A percentile compares a stretch with the other conserved stretches of the same genome.
These are phyloP conservation scores for Clarkia xantiana DNA, from an alignment of 345 rosid genomes.

Conservation along the genomic window DNA sequence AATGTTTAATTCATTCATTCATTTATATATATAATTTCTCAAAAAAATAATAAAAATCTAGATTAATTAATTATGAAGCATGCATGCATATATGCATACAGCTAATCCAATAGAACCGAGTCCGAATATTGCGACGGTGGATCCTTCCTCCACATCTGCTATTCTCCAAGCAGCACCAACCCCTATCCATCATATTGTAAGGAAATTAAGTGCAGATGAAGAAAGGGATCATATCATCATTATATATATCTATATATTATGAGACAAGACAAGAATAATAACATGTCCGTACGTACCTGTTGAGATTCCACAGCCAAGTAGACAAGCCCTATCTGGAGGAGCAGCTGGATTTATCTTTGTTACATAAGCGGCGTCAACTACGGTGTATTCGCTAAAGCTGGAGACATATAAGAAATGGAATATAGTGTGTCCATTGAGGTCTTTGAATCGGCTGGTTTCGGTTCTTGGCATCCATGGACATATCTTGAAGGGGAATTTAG, in stretches of 20 bases:
- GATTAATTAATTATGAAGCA: background rate
- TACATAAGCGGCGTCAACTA: conserved; percentile 50
- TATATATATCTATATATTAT: no score
- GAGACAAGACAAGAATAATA: no score
- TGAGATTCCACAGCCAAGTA: conserved; percentile 76
- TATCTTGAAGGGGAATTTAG: conserved; percentile 46
- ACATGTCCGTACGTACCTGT: no score
- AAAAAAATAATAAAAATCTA: background rate
- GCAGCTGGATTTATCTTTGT: conserved; percentile 46
- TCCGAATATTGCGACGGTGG: conserved; percentile 78
- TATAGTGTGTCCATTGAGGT: conserved; percentile 42
- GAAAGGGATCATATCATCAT: no score
- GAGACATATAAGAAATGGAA: conserved; percentile 65
- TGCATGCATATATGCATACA: conserved; percentile 21
- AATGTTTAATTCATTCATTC: background rate
- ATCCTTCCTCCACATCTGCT: conserved; percentile 68
- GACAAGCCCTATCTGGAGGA: conserved; percentile 69
- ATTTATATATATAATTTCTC: no score
- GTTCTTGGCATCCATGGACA: conserved; percentile 79
- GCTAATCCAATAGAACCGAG: conserved; percentile 80
- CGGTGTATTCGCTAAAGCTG: conserved; percentile 68
- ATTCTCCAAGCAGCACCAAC: conserved; percentile 84
- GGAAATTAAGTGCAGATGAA: no score
- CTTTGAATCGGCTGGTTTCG: conserved; percentile 61
- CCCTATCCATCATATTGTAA: no score